Percentiles rank a stretch among this genome's conserved stretches.
Evolutionary conservation across 306 rosid species (phyloP).

Genomic region (Glycine tomentella): DNA sequence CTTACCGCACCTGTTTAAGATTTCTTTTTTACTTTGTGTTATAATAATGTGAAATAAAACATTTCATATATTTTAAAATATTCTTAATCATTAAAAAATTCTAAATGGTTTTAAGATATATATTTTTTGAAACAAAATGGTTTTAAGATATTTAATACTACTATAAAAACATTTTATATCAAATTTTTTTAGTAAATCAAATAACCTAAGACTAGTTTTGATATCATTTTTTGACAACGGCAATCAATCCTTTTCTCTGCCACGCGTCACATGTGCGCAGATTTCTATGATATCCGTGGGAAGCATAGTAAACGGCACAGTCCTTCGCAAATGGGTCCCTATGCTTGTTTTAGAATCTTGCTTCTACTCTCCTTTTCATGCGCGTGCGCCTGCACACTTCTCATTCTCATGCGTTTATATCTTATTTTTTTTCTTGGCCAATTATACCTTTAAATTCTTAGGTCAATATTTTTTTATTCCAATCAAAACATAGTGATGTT

Average conservation of each 20-base stretch:
- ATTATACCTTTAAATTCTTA: too few relatives aligned
- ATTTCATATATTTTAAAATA: not conserved
- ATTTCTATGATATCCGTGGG: constrained; percentile 39
- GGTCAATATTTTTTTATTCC: not conserved
- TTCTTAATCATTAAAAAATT: not conserved
- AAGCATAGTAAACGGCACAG: constrained; percentile 28
- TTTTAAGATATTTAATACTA: too few relatives aligned
- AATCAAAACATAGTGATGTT: not conserved
- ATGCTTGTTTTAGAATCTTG: not conserved
- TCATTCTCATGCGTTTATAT: not conserved
- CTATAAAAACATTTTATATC: too few relatives aligned
- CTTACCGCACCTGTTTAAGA: not conserved
- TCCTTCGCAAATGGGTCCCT: constrained; percentile 32
- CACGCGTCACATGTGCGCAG: constrained; percentile 53
- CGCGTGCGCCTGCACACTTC: constrained; percentile 43
- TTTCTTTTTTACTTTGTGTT: not conserved
- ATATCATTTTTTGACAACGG: not conserved
- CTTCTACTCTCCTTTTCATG: constrained; percentile 42
- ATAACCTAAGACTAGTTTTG: too few relatives aligned
- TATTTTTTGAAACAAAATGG: too few relatives aligned
- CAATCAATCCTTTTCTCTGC: not conserved
- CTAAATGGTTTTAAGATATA: too few relatives aligned
- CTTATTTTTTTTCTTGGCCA: too few relatives aligned
- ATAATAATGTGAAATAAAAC: not conserved
- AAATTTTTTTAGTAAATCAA: too few relatives aligned